Evolutionary conservation across 202 grass and related monocot species (phyloP).

Genomic region (Schoenoplectus tabernaemontani): DNA sequence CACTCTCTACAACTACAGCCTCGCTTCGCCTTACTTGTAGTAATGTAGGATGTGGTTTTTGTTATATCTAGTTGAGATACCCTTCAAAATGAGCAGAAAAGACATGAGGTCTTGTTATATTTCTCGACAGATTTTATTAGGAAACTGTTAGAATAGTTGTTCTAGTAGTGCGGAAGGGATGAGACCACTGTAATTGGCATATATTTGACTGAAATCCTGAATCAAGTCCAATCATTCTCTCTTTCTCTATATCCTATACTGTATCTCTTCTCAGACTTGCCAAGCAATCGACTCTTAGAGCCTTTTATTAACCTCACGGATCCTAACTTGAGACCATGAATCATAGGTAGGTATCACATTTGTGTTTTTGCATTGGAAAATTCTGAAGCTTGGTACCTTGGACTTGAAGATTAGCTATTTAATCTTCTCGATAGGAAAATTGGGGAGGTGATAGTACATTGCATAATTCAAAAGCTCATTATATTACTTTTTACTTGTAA

Average conservation of each 20-base stretch:
- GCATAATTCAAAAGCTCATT: neutral
- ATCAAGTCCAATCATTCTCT: neutral
- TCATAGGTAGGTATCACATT: neutral
- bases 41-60: neutral
- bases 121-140: no score
- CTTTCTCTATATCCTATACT: neutral
- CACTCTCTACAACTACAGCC: slow-evolving; percentile 61
- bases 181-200: neutral
- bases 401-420: neutral
- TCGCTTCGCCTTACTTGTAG: slow-evolving; percentile 34
- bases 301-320: neutral
- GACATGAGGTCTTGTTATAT: neutral
- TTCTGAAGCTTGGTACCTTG: neutral
- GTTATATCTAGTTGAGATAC: neutral
- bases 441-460: neutral
- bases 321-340: neutral
- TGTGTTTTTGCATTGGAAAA: neutral
- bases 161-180: neutral
- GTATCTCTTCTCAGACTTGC: no score
- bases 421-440: neutral
- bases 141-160: neutral
- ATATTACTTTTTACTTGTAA: neutral
- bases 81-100: neutral
- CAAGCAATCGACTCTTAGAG: no score
- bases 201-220: neutral